These are phyloP conservation scores for Comarum palustre DNA, from an alignment of 306 rosid genomes.

Conservation along the genomic window DNA sequence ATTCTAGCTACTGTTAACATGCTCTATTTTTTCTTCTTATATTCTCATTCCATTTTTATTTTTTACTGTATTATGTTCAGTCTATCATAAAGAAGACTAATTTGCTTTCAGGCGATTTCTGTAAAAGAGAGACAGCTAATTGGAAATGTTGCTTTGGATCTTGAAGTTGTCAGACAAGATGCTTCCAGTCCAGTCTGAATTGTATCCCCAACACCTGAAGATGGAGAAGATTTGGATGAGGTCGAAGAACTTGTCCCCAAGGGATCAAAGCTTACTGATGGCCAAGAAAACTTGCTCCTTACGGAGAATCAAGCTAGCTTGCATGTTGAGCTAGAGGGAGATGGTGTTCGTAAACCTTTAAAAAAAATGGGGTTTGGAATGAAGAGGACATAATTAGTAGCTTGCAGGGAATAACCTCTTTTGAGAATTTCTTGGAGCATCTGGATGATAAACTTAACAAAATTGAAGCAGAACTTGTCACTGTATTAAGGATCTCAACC, in stretches of 20 bases:
- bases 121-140: slow-evolving; percentile 78
- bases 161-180: slow-evolving; percentile 46
- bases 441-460: slow-evolving; percentile 58
- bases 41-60: neutral
- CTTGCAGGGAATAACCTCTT: slow-evolving; percentile 52
- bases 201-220: slow-evolving; percentile 48
- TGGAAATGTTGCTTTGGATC: slow-evolving; percentile 54
- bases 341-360: slow-evolving; percentile 27
- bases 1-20: neutral
- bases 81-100: slow-evolving; percentile 18
- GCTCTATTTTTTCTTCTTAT: slow-evolving; percentile 1
- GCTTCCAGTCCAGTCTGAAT: slow-evolving; percentile 64
- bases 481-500: slow-evolving; percentile 60
- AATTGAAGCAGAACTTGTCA: slow-evolving; percentile 69
- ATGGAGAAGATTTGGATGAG: slow-evolving; percentile 28
- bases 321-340: slow-evolving; percentile 33
- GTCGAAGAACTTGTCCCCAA: slow-evolving; percentile 20
- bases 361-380: slow-evolving; percentile 17
- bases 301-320: slow-evolving; percentile 33
- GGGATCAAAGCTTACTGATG: slow-evolving; percentile 22
- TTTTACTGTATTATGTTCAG: slow-evolving; percentile 15
- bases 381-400: slow-evolving; percentile 34
- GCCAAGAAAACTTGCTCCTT: slow-evolving; percentile 38
- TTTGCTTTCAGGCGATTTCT: slow-evolving; percentile 72
- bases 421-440: slow-evolving; percentile 56